Base-by-base conservation (phyloP, 768 basidiomycete genomes). In the Sporobolomyces pararoseus region DNA sequence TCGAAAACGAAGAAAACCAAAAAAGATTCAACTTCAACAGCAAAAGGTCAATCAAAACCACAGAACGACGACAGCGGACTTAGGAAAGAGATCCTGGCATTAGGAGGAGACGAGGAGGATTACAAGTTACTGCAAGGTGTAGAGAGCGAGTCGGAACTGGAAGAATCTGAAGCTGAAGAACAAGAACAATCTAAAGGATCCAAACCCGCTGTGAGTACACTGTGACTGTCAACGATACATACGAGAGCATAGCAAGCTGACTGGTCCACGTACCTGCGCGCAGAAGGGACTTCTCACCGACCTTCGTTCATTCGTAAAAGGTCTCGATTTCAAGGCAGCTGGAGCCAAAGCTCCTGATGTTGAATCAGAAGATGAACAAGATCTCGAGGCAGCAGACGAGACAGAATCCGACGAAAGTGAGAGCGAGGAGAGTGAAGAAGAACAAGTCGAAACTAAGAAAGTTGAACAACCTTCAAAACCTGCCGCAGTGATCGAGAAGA, bases 31-130 rank as follows among this genome's bases (percentile, higher is more conserved):
- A 13, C 16, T 29, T 13, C 44, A 31, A n/a, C 31, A 25, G 29
- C n/a, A n/a, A 23, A 14, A 51, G 34, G 19, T 46, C 2, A 32
- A 17, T 25, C 54, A 68, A 44, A 46, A 17, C 10, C 34, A 34
- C 53, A 63, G 23, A 42, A 49, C 34, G 59, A 59, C 27, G 51
- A 51, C 32, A 25, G 21, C 4, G 46, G 21, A 2, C 66, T 77
- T 14, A 52, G 29, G 23, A 27, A 79, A 13, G 79, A 81, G 61
- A 76, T 84, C 7, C 70, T 78, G 10, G 81, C 82, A 1, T 75
- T 85, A 3, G 85, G 84, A 29, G 84, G 84, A 27, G 82, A 81
- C 46, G 81, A 82, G 39, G 82, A 80, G 23, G 85, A 85, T 70
- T 76, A 80, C n/a, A 80, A 82, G 29, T 73, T 85, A 35, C 69